Base-by-base conservation (phyloP, 495 filamentous ascomycete species). In the Umbilicaria muhlenbergii region DNA sequence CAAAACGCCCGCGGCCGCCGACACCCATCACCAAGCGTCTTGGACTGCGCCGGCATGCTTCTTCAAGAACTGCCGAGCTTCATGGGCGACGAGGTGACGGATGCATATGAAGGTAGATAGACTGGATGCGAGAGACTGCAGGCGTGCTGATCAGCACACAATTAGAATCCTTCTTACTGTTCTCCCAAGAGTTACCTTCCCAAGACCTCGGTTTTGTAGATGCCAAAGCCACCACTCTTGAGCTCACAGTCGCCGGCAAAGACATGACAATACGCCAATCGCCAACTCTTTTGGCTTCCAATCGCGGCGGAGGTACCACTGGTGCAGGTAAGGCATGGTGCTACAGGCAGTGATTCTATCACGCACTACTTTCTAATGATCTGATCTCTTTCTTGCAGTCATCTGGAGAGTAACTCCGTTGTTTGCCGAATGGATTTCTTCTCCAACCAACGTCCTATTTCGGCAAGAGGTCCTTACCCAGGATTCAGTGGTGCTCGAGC, bases 401-500 rank as follows among this genome's bases (percentile, higher is more conserved):
- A 65, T 92, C 13, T 98, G 91, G 91, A 91, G 84, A 65, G 81
- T 94, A 53, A 93, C 87, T 3, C 86, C 91, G 16, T 63, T 74
- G 41, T 78, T 96, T 56, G 83, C 91, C 11, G 68, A 78, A 55
- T 98, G 87, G 86, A 64, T 95, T 32, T 65, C 73, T 19, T 65
- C 68, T 11, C 51, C 66, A n/a, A 53, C 57, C 21, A 88, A 86
- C 57, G 56, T 75, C 0, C 71, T 95, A 35, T 82, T 79, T 64
- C 54, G 58, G 2, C 50, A 67, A 43, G 58, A 59, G n/a, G 42
- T 80, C 35, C 66, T 91, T 14, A 58, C 64, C 32, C 38, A 64
- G 1, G 51, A 64, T 6, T 78, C 82, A 13, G 64, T 62, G 12
- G 68, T 87, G 34, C 59, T 92, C 43, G 89, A 98, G 53, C 75